Base-by-base conservation (phyloP, 768 basidiomycete species). In the Suillus brevipes region DNA sequence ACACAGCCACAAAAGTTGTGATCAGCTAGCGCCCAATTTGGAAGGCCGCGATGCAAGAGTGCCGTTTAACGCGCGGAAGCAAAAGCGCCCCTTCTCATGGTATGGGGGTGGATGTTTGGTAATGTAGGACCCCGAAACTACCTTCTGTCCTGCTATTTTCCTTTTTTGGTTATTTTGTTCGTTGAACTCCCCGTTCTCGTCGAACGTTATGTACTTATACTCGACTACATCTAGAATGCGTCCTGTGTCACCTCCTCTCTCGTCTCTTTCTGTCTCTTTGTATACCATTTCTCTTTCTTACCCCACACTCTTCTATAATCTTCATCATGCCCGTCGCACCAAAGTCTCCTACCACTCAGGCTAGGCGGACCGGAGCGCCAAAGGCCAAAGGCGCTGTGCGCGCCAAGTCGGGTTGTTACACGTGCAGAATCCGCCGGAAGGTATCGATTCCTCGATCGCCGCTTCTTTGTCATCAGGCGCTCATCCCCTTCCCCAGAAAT, bases 361-460 rank as follows among this genome's bases (percentile, higher is more conserved):
- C 42, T 43, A 78, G 64, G 80, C 78, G 80, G 68, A 67, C 78
- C 75, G 85, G 85, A 71, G 80, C 84, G 74, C 83, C 87, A 67
- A 92, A 92, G 75, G 83, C 86, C 67, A 94, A 92, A 82, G 91
- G 89, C 74, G 88, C 90, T 63, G 85, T 89, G 36, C 88, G 92
- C 74, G 92, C 91, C 63, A 94, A 94, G 84, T 90, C 90, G 61
- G 92, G 92, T 68, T 94, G 92, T 76, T 94, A 92, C 79, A 94
- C 92, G 64, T 94, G 92, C 80, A 85, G 92, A 72, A 91, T 94
- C 47, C 86, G 92, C 69, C 84, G 92, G 71, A 93, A 94, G 90
- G 92, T 91, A 59, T 64, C 55, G 56, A 52, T 69, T 4, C 42
- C 60, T 64, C 53, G 57, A 62, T 47, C 61, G 65, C 64, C 58